These are phyloP conservation scores for Cladophialophora immunda DNA, from an alignment of 2,329 filamentous ascomycete genomes.

Conservation along the genomic window DNA sequence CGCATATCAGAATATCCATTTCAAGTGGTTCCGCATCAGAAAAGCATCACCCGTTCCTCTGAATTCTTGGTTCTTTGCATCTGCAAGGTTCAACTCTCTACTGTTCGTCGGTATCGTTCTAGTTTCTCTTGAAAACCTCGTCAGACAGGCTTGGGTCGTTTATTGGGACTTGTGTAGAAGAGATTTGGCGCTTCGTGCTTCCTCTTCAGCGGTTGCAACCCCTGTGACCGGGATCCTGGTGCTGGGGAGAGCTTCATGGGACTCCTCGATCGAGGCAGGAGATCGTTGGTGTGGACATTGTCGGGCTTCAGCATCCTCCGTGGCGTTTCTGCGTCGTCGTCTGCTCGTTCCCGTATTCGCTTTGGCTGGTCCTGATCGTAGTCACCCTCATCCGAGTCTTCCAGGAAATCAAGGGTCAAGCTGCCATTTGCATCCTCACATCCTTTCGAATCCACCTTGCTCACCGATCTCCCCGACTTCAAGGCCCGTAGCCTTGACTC, in stretches of 20 bases:
- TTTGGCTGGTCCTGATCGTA: not conserved
- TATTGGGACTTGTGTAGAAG: conserved; percentile 18
- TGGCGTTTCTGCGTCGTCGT: conserved; percentile 16
- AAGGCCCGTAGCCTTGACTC: conserved; percentile 47
- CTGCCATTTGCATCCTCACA: conserved; percentile 13
- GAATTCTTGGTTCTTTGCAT: not conserved
- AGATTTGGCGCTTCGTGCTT: conserved; percentile 28
- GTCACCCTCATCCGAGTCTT: conserved; percentile 33
- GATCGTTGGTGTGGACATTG: conserved; percentile 4
- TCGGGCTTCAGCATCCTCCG: conserved; percentile 19
- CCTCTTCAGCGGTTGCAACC: conserved; percentile 24
- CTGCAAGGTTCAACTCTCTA: not conserved
- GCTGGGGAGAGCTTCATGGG: conserved; percentile 25
- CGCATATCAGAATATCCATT: too few species aligned
- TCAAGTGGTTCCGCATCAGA: too few species aligned
- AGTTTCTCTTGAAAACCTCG: not conserved
- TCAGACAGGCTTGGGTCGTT: not conserved
- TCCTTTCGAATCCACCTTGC: not conserved
- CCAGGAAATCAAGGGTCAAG: conserved; percentile 37
- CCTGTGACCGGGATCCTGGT: conserved; percentile 4
- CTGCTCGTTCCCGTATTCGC: not conserved
- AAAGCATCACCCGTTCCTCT: too few species aligned
- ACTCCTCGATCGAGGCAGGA: conserved; percentile 19
- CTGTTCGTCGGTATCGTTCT: not conserved
- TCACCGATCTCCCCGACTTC: conserved; percentile 30